Evolutionary conservation across 495 filamentous ascomycete species (phyloP), one percentile per base, ranked within the genome.

Genomic region (Cladorrhinum samala): DNA sequence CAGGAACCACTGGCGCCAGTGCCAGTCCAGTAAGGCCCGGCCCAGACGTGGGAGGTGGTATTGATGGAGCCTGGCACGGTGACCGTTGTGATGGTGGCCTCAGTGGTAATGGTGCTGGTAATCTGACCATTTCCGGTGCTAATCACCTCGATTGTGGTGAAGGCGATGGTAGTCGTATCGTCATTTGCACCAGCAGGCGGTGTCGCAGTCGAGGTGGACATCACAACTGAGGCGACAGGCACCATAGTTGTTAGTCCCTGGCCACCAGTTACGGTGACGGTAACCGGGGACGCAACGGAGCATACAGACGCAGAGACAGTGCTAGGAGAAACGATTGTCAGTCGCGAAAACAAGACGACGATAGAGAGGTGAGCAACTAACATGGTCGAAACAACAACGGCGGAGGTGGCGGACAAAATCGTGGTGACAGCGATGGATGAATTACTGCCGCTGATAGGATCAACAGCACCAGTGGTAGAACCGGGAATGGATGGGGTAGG

Each of bases 211-310:
- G 46, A 21, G 11, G 19, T 25, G 13, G 20, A 37, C 17, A 21
- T 3, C 38, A 36, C 11, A 5, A 9, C 33, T 8, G 21, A 18
- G 2, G 21, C 2, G 24, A 27, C 6, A 7, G 37, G n/a, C 8
- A 16, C 19, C 30, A 27, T 25, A 18, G 19, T n/a, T n/a, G n/a
- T n/a, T n/a, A n/a, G n/a, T n/a, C n/a, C n/a, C n/a, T n/a, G n/a
- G n/a, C n/a, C n/a, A n/a, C n/a, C 41, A 39, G 45, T 53, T 16
- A 53, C 25, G 5, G 40, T 54, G 40, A 58, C 55, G 2, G 42
- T 53, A 16, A 53, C 44, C 33, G 50, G 53, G 19, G 53, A 45
- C 27, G 46, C 53, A 27, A 46, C 19, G 9, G 33, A 9, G 9
- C 7, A n/a, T 20, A 5, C 42, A 27, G 14, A 14, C 11, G 19